Evolutionary conservation across 1,139 yeast species (phyloP), one percentile per base, ranked within the genome.

Genomic region (Geotrichum histeridarum): DNA sequence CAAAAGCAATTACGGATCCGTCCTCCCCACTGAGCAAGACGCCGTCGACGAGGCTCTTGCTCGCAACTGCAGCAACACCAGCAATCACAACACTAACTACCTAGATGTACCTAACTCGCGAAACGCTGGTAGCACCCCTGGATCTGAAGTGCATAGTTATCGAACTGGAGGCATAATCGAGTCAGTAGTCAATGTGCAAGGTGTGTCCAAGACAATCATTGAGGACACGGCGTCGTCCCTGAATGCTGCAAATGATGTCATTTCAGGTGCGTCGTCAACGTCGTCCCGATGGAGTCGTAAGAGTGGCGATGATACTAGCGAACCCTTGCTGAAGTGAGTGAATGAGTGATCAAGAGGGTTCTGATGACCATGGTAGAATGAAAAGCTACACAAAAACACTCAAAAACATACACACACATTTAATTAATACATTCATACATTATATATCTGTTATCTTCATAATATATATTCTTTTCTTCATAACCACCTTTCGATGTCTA

Each of bases 161-260:
- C 62, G 71, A 42, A 63, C 86, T 4, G 86, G 89, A 44, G 93
- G 95, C 2, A 84, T 89, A 55, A 80, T 87, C 57, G 96, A 90
- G 69, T 82, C 87, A 44, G 84, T 89, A n/a, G 82, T 89, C 38
- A 86, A 85, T 54, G 87, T 86, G 27, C 83, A 84, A 63, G 97
- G 96, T 53, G 88, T 88, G 15, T 84, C 82, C 63, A 90, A 90
- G 73, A 88, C 95, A 6, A 86, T 90, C 59, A 89, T 90, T 66
- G 91, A 84, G 64, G 82, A 80, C 27, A 49, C 51, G 5, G 53
- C 45, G 14, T 54, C 56, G 17, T 12, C 31, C 8, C 18, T 44
- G 33, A 45, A 36, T 22, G 41, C 9, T 22, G 41, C 18, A 8
- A 14, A 32, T 27, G 48, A 38, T 8, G 15, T 7, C 17, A 17